Evolutionary conservation across 208 protist species (phyloP).

Genomic region (Phytomonas francai): DNA sequence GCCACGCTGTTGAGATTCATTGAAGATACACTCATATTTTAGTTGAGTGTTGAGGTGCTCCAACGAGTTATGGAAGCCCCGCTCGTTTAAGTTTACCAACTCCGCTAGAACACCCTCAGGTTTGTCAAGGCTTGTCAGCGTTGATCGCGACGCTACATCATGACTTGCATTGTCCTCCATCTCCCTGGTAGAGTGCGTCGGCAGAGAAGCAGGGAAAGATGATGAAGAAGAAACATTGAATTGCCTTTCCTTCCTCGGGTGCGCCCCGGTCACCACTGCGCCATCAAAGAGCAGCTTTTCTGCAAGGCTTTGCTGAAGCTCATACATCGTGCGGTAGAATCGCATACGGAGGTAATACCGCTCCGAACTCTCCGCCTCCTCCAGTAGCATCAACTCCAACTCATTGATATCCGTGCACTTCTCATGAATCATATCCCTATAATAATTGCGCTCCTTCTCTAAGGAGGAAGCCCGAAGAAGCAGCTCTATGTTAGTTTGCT

Average conservation of each 20-base stretch:
- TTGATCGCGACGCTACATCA: neutral
- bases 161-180: neutral
- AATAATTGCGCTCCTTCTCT: conserved; percentile 37
- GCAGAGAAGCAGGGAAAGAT: neutral
- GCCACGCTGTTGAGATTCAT: conserved; percentile 25
- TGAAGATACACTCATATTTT: conserved; percentile 20
- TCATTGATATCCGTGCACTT: conserved; percentile 35
- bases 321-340: conserved; percentile 28
- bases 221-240: neutral
- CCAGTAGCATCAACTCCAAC: conserved; percentile 61
- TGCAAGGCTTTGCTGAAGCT: conserved; percentile 17
- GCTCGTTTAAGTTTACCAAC: neutral
- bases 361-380: conserved; percentile 68
- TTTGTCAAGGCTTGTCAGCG: neutral
- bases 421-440: conserved; percentile 21
- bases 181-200: neutral
- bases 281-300: neutral
- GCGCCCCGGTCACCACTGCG: neutral
- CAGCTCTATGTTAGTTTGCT: conserved; percentile 68
- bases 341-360: conserved; percentile 63
- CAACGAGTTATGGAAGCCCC: neutral
- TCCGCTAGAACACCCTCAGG: neutral
- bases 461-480: conserved; percentile 42
- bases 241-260: neutral
- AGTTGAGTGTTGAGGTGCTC: neutral